Percentiles rank a stretch among this genome's conserved stretches.
Evolutionary conservation across 257 asterid genomes (phyloP).

Genomic region (Salvia hispanica): DNA sequence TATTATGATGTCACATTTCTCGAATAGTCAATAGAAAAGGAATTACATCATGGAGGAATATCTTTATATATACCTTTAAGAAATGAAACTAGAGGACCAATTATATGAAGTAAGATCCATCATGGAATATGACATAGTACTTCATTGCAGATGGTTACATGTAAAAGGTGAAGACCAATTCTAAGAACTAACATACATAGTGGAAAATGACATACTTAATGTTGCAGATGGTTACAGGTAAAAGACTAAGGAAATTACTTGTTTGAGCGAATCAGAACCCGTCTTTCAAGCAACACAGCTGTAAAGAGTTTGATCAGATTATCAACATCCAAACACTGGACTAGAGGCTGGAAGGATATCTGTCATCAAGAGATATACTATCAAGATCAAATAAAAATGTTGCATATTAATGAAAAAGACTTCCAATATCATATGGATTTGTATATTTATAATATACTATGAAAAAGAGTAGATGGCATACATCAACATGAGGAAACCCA

Average conservation of each 20-base stretch:
- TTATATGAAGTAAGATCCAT: not conserved
- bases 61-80: not conserved
- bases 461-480: constrained; percentile 42
- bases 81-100: not conserved
- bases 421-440: not conserved
- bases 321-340: constrained; percentile 95
- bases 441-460: not conserved
- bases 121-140: not conserved
- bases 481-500: constrained; percentile 97
- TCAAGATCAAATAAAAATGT: constrained; percentile 22
- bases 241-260: constrained; percentile 51
- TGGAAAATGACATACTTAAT: constrained; percentile 8
- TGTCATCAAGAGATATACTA: constrained; percentile 41
- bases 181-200: not conserved
- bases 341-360: constrained; percentile 91
- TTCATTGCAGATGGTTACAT: constrained; percentile 7
- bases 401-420: constrained; percentile 6
- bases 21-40: not conserved
- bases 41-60: not conserved
- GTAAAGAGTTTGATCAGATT: constrained; percentile 82
- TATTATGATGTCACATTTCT: not conserved
- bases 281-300: constrained; percentile 86
- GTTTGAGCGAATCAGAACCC: constrained; percentile 87
- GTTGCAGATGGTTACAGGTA: constrained; percentile 11
- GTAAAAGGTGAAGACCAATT: constrained; percentile 2